A percentile compares a stretch with the other conserved stretches of the same genome.
These are phyloP conservation scores for Colletotrichum australisinense DNA, from an alignment of 2,329 filamentous ascomycete species.

Conservation along the genomic window DNA sequence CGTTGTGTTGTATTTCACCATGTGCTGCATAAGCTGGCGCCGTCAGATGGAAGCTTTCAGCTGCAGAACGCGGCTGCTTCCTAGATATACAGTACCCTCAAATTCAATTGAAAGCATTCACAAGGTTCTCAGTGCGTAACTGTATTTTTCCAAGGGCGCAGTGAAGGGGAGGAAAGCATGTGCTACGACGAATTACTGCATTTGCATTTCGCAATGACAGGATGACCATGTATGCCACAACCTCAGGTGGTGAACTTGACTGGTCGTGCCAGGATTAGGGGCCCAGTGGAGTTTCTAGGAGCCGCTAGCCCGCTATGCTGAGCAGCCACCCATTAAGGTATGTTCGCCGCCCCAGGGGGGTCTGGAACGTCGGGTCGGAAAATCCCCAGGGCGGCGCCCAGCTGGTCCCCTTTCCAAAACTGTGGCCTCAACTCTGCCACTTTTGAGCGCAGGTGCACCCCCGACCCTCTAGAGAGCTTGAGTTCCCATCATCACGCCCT, in stretches of 20 bases:
- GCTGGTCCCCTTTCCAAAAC: conserved; percentile 50
- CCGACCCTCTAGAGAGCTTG: conserved; percentile 17
- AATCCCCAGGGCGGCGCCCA: conserved; percentile 39
- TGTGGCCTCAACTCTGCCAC: conserved; percentile 55
- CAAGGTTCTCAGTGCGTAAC: not conserved
- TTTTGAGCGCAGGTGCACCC: conserved; percentile 37
- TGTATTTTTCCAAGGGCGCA: not conserved
- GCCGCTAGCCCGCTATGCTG: conserved; percentile 1
- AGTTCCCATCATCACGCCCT: conserved; percentile 29
- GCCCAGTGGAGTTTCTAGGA: not conserved
- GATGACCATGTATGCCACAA: conserved; percentile 32
- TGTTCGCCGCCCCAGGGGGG: conserved; percentile 26
- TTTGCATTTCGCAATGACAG: not conserved
- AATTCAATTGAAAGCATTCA: conserved; percentile 27
- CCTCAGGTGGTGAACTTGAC: not conserved
- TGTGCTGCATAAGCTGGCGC: conserved; percentile 32
- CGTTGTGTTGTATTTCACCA: conserved; percentile 24
- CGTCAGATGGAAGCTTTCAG: conserved; percentile 6
- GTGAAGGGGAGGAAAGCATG: not conserved
- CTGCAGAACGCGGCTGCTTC: conserved; percentile 30
- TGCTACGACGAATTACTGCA: not conserved
- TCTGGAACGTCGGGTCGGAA: conserved; percentile 36
- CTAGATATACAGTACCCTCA: conserved; percentile 32
- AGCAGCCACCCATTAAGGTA: conserved; percentile 26
- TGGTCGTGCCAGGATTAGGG: not conserved